These are phyloP conservation scores for Phytopythium oedochilum DNA, from an alignment of 352 stramenopile species.

Conservation along the genomic window DNA sequence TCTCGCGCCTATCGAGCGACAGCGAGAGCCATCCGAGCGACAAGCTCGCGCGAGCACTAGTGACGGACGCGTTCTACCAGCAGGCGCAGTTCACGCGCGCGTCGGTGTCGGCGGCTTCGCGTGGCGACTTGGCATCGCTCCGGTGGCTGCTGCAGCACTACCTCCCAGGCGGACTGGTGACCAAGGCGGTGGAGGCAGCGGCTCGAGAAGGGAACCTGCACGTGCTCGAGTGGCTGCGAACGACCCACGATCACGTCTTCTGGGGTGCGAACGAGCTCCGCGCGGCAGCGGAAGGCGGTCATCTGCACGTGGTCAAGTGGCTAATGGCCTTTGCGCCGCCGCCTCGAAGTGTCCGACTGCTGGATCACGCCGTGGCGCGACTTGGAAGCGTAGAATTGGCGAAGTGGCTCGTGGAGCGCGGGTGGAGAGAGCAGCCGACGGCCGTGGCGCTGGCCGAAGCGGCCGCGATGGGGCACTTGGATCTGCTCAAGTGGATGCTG, in stretches of 20 bases:
- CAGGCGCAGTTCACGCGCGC: conserved; percentile 9
- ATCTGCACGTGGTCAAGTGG: conserved; percentile 7
- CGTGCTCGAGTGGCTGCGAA: conserved; percentile 8
- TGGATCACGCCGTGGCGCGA: conserved; percentile 4
- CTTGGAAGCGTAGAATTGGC: conserved; percentile 7
- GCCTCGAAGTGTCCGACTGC: conserved; percentile 2
- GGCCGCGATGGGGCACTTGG: conserved; percentile 6
- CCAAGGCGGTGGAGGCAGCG: conserved; percentile 9
- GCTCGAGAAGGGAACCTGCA: conserved; percentile 4
- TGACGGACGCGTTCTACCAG: conserved; percentile 3
- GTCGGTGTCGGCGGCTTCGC: not conserved
- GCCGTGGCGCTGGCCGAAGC: conserved; percentile 6
- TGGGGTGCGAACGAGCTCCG: conserved; percentile 28
- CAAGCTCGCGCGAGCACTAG: not conserved
- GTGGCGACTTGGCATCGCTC: not conserved
- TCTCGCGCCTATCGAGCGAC: not conserved
- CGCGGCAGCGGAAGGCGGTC: conserved; percentile 1
- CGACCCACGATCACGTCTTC: conserved; percentile 19
- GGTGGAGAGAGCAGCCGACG: conserved; percentile 7
- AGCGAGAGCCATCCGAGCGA: not conserved
- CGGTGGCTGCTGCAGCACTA: conserved; percentile 6
- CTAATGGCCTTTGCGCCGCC: conserved; percentile 3
- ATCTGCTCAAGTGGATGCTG: conserved; percentile 11
- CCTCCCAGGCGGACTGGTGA: conserved; percentile 7
- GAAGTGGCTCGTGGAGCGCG: conserved; percentile 6